Evolutionary conservation across 495 filamentous ascomycete species (phyloP).

Genomic region (Penicillium daleae): DNA sequence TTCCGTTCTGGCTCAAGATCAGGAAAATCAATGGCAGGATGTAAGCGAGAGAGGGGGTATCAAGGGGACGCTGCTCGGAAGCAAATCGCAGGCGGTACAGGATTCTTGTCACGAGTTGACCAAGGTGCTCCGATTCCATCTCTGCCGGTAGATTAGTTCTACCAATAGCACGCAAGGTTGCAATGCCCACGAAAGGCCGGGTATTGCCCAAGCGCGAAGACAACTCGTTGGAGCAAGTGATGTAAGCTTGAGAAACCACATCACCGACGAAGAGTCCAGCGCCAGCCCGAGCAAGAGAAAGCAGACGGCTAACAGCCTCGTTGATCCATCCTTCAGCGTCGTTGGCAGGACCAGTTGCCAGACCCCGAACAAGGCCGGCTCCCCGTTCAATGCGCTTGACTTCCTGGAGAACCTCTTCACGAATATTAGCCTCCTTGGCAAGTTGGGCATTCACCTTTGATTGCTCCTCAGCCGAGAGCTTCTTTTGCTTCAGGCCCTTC

Average conservation of each 20-base stretch:
- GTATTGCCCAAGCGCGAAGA: slow-evolving; percentile 75
- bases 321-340: slow-evolving; percentile 87
- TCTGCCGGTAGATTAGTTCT: slow-evolving; percentile 70
- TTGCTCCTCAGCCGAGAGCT: slow-evolving; percentile 85
- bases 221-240: slow-evolving; percentile 73
- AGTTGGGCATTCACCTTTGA: slow-evolving; percentile 90
- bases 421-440: slow-evolving; percentile 79
- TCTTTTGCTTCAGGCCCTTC: slow-evolving; percentile 86
- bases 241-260: slow-evolving; percentile 75
- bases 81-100: slow-evolving; percentile 89
- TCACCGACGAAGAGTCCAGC: slow-evolving; percentile 80
- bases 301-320: slow-evolving; percentile 67
- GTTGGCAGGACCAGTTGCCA: slow-evolving; percentile 83
- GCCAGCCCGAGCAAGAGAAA: slow-evolving; percentile 74
- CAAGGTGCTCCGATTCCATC: slow-evolving; percentile 76
- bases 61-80: slow-evolving; percentile 89
- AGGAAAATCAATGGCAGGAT: slow-evolving; percentile 79
- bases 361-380: slow-evolving; percentile 77
- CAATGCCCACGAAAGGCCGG: slow-evolving; percentile 82
- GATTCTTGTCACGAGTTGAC: slow-evolving; percentile 84
- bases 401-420: slow-evolving; percentile 66
- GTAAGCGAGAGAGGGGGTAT: slow-evolving; percentile 82
- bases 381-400: slow-evolving; percentile 74
- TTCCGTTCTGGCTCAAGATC: slow-evolving; percentile 75
- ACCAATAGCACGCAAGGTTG: slow-evolving; percentile 77